Evolutionary conservation across 2,329 filamentous ascomycete genomes (phyloP).

Genomic region (Didymella lethalis): DNA sequence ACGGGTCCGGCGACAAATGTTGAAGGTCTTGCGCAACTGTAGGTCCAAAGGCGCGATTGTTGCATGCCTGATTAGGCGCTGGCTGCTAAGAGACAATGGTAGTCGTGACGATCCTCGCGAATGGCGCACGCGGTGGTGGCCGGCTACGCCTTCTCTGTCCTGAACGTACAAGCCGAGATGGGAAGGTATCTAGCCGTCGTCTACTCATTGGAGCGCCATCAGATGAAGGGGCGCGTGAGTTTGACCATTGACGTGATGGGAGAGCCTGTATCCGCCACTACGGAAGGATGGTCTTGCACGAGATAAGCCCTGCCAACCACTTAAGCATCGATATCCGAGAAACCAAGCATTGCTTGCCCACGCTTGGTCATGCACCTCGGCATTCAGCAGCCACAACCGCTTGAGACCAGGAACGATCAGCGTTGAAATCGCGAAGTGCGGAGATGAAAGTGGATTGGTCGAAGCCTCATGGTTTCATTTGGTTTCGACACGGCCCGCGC

Average conservation of each 20-base stretch:
- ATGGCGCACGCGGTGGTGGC: constrained; percentile 13
- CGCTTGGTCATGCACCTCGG: constrained; percentile 36
- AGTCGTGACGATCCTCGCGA: constrained; percentile 17
- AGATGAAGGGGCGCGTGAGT: constrained; percentile 16
- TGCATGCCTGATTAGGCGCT: constrained; percentile 10
- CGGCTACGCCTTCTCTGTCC: constrained; percentile 11
- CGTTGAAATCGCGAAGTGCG: constrained; percentile 1
- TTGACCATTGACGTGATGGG: constrained; percentile 14
- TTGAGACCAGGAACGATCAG: constrained; percentile 18
- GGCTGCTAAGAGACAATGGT: constrained; percentile 5
- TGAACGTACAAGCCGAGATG: constrained; percentile 9
- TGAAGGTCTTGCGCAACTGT: constrained; percentile 21
- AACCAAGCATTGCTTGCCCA: constrained; percentile 37
- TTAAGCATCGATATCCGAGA: constrained; percentile 32
- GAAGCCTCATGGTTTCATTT: constrained; percentile 15
- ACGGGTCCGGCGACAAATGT: constrained; percentile 17
- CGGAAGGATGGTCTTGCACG: constrained; percentile 23
- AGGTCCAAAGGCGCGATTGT: constrained; percentile 13
- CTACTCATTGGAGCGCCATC: constrained; percentile 14
- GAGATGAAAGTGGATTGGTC: constrained; percentile 17
- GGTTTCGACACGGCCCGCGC: constrained; percentile 14
- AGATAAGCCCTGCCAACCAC: constrained; percentile 28
- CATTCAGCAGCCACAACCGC: constrained; percentile 34
- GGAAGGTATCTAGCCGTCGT: constrained; percentile 18
- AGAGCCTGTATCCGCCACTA: constrained; percentile 6